Percentiles rank a stretch among this genome's conserved stretches.
These are phyloP conservation scores for Mycena sanguinolenta DNA, from an alignment of 768 basidiomycete species.

Conservation along the genomic window DNA sequence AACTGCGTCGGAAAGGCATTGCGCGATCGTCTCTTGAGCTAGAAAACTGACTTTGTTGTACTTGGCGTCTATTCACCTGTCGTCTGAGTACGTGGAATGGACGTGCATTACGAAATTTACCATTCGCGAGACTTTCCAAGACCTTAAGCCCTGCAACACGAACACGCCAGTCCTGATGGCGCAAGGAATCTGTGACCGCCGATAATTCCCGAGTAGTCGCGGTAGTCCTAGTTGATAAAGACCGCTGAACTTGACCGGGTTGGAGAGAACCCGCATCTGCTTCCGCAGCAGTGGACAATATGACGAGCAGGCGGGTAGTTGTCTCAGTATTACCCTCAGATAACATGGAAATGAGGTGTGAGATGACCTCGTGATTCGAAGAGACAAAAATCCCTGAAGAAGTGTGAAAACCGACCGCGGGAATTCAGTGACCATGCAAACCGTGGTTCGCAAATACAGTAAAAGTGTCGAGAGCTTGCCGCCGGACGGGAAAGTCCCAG, in stretches of 20 bases:
- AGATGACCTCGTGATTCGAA: neutral
- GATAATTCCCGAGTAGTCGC: neutral
- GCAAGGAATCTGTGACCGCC: neutral
- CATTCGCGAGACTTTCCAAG: neutral
- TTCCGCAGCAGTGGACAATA: conserved; percentile 11
- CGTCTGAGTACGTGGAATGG: neutral
- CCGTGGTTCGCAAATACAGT: neutral
- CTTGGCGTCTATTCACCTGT: neutral
- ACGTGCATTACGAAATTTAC: neutral
- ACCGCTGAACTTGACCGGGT: neutral
- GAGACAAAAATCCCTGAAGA: neutral
- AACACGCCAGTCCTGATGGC: neutral
- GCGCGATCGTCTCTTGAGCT: neutral
- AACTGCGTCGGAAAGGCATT: neutral
- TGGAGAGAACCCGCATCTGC: too few relatives aligned
- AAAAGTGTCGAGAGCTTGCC: neutral
- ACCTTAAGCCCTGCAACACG: conserved; percentile 4
- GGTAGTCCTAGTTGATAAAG: neutral
- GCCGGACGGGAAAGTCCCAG: too few relatives aligned
- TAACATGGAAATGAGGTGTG: conserved; percentile 5
- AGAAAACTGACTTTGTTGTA: neutral
- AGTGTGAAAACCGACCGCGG: neutral
- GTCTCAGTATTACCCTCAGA: conserved; percentile 3
- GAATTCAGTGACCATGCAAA: neutral
- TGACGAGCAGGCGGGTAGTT: neutral